Evolutionary conservation across 495 filamentous ascomycete genomes (phyloP), one percentile per base, ranked within the genome.

Genomic region (Aspergillus sparsus): DNA sequence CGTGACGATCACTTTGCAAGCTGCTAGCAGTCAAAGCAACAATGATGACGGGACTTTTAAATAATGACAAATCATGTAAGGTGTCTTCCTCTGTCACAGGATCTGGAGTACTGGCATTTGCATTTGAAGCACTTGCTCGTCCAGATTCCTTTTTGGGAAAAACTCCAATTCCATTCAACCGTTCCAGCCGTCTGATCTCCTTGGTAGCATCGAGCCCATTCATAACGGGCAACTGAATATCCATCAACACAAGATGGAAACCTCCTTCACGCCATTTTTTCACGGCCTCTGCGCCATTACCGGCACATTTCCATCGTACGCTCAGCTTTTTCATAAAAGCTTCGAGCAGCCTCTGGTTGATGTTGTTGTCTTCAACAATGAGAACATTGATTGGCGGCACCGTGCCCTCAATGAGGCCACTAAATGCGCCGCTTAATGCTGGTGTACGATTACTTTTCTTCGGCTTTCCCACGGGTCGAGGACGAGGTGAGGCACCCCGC

Each of bases 211-310:
- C 91, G 55, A 98, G 73, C 1, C 94, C 94, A 65, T 87, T 96
- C 94, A 98, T 98, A 58, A 98, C 89, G 1, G 94, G 94, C 55
- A 98, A 78, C 68, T 98, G 94, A 65, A 98, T 98, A 72, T 98
- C 94, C 94, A 98, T 98, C 56, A 98, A 75, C 32, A 98, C 94
- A 61, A 98, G 76, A 75, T 98, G 94, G 67, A 96, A 98, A n/a
- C 94, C 94, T 34, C 94, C 94, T 12, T 85, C 79, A 12, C 90
- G 84, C 94, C 94, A 98, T 75, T 96, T 97, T 41, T 81, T 85
- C 8, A 98, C 93, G 4, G 94, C 95, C 55, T 96, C 92, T 67
- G 84, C 87, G 33, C 94, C 94, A 71, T 98, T 96, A 76, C 92
- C 91, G 36, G 94, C 94, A 47, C 92, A 95, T 71, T 93, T 88